phyloP scores from a whole-genome alignment of 768 basidiomycete species.

The Mycena pura region DNA sequence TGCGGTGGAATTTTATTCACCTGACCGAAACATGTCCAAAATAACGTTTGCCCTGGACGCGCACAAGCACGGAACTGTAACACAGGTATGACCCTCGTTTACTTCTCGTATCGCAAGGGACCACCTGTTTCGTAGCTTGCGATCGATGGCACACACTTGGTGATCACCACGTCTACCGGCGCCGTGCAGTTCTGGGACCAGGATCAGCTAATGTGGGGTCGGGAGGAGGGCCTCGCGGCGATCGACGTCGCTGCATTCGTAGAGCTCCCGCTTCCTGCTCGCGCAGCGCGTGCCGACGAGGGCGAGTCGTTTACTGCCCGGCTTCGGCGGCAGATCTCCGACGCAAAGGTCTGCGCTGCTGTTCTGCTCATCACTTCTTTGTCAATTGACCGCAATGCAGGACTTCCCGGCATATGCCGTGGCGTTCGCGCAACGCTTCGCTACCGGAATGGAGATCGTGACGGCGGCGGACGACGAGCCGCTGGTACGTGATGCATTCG shows the following conservation, averaged over 20 bases:
- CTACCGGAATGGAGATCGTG: conserved; percentile 64
- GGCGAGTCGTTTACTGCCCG: conserved; percentile 59
- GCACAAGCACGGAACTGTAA: conserved; percentile 67
- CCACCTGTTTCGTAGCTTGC: conserved; percentile 48
- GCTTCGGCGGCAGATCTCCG: conserved; percentile 60
- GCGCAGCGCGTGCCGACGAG: conserved; percentile 38
- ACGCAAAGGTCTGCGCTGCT: conserved; percentile 57
- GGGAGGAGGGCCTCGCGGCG: conserved; percentile 80
- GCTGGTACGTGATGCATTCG: conserved; percentile 78
- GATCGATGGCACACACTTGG: conserved; percentile 55
- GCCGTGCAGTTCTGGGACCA: conserved; percentile 78
- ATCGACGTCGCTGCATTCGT: conserved; percentile 72
- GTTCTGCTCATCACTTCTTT: neutral
- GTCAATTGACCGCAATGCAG: conserved; percentile 41
- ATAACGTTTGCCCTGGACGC: conserved; percentile 74
- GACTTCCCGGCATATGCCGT: conserved; percentile 73
- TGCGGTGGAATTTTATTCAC: conserved; percentile 58
- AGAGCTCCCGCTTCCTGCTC: conserved; percentile 65
- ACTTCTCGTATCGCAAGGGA: neutral
- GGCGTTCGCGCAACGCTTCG: conserved; percentile 74
- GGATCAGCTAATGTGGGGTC: conserved; percentile 67
- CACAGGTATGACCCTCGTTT: conserved; percentile 54
- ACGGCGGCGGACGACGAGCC: conserved; percentile 38
- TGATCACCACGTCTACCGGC: conserved; percentile 77
- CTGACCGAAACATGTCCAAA: conserved; percentile 52